phyloP scores from a whole-genome alignment of 345 rosid genomes.

The Rhodamnia argentea region DNA sequence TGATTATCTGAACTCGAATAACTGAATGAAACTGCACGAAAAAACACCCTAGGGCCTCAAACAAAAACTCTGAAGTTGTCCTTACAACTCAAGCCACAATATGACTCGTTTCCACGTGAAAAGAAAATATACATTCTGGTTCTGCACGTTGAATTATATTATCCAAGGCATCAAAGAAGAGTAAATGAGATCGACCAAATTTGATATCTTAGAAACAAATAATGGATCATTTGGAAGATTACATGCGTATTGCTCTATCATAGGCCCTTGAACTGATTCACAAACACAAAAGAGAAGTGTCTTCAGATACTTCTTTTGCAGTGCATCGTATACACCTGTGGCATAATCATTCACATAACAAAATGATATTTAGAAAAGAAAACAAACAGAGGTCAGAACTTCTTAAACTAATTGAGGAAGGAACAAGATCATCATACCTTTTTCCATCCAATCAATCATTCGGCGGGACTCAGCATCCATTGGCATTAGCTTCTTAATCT shows the following conservation, averaged over 20 bases:
- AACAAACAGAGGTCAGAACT: neutral
- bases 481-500: slow-evolving; percentile 97
- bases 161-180: neutral
- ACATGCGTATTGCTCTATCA: slow-evolving; percentile 92
- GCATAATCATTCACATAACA: neutral
- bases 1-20: slow-evolving; percentile 68
- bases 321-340: slow-evolving; percentile 86
- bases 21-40: slow-evolving; percentile 78
- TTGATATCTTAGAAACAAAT: neutral
- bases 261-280: slow-evolving; percentile 65
- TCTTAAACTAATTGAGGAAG: neutral
- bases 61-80: neutral
- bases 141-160: neutral
- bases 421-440: slow-evolving; percentile 33
- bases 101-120: neutral
- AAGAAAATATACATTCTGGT: neutral
- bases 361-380: neutral
- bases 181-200: neutral
- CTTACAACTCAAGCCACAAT: neutral
- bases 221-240: slow-evolving; percentile 4
- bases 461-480: slow-evolving; percentile 92
- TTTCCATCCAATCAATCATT: slow-evolving; percentile 98
- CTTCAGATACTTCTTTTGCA: slow-evolving; percentile 82
- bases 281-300: slow-evolving; percentile 85
- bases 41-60: neutral